A percentile compares a stretch with the other conserved stretches of the same genome.
Evolutionary conservation across 1,139 yeast species (phyloP).

Genomic region (Geotrichum siamense): DNA sequence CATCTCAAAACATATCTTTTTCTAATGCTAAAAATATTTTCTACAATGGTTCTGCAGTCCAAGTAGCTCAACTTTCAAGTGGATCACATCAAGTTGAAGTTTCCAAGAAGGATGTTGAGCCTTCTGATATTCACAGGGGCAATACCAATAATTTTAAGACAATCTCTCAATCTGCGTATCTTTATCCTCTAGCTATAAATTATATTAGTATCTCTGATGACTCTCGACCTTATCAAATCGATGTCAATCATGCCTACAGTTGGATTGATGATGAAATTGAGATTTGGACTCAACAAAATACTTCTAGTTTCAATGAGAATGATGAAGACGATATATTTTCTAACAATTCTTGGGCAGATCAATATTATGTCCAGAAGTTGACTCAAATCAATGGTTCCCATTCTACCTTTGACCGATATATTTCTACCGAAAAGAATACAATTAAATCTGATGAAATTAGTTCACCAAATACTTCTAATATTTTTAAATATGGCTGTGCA

Average conservation of each 20-base stretch:
- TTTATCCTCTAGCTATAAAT: slow-evolving; percentile 17
- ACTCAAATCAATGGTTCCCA: slow-evolving; percentile 7
- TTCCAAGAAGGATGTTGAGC: slow-evolving; percentile 11
- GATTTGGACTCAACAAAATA: slow-evolving; percentile 18
- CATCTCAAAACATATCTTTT: slow-evolving; percentile 17
- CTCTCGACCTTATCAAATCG: slow-evolving; percentile 10
- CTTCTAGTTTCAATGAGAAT: slow-evolving; percentile 8
- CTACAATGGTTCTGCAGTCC: slow-evolving; percentile 11
- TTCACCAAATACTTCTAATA: slow-evolving; percentile 3
- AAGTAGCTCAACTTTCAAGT: slow-evolving; percentile 16
- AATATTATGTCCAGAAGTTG: slow-evolving; percentile 13
- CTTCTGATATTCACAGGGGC: slow-evolving; percentile 8
- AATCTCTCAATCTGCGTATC: slow-evolving; percentile 15
- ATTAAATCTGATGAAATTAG: slow-evolving; percentile 11
- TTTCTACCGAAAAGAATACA: slow-evolving; percentile 10
- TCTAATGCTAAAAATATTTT: slow-evolving; percentile 16
- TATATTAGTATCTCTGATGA: slow-evolving; percentile 5
- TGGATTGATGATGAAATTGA: slow-evolving; percentile 9
- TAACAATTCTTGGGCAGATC: slow-evolving; percentile 11
- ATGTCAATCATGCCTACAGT: slow-evolving; percentile 16
- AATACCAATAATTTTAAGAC: slow-evolving; percentile 8
- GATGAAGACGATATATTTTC: slow-evolving; percentile 6
- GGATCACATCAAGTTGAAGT: slow-evolving; percentile 14
- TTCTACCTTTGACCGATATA: slow-evolving; percentile 13
- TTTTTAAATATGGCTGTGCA: slow-evolving; percentile 13